Evolutionary conservation across 495 filamentous ascomycete genomes (phyloP), one percentile per base, ranked within the genome.

Genomic region (Thermothielavioides terrestris): DNA sequence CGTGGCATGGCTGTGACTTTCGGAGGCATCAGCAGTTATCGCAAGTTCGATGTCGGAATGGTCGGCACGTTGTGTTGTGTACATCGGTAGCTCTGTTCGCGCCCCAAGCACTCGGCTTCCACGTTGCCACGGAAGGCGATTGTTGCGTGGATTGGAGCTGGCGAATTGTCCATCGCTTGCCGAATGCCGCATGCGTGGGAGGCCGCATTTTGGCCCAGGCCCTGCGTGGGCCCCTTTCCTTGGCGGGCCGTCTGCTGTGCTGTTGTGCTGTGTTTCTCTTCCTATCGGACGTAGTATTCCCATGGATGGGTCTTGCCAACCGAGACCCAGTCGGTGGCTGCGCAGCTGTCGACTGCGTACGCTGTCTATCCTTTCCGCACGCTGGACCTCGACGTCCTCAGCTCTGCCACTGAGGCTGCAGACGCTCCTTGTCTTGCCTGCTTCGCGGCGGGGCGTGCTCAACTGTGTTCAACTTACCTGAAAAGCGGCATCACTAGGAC

Each of bases 401-500:
- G 37, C 38, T 23, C 37, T 23, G 25, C 28, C 30, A 14, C 21
- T 35, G 46, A 49, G 37, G 37, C 38, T 42, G 46, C 20, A 6
- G 46, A 14, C 20, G 7, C n/a, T 12, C 8, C 12, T 5, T 9
- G n/a, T 2, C 7, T 26, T 20, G 9, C 15, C 23, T n/a, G n/a
- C n/a, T 38, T 7, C 40, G 15, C 21, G 21, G 15, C 7, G 32
- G 22, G 15, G 7, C 27, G 32, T 28, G 46, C 22, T 27, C 21
- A 30, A 30, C 30, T n/a, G n/a, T n/a, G n/a, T n/a, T n/a, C n/a
- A n/a, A n/a, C n/a, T n/a, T n/a, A n/a, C 45, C 51, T 25, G 50
- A 42, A 41, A 15, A 53, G 50, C 37, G 55, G 44, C 52, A 41
- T 56, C 23, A n/a, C n/a, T n/a, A n/a, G n/a, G n/a, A n/a, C n/a